A percentile compares a stretch with the other conserved stretches of the same genome.
These are phyloP conservation scores for Ocimum tenuiflorum DNA, from an alignment of 257 asterid species.

Conservation along the genomic window DNA sequence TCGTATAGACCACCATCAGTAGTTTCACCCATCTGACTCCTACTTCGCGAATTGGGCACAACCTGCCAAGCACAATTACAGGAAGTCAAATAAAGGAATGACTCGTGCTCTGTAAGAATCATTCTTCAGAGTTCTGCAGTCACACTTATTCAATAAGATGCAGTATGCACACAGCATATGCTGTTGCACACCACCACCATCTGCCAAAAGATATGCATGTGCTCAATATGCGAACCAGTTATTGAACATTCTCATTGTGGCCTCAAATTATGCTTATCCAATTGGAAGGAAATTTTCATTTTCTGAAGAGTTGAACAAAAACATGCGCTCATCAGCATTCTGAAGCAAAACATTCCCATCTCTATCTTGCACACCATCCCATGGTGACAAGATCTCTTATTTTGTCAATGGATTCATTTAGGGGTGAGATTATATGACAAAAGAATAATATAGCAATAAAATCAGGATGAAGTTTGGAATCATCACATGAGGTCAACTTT, in stretches of 20 bases:
- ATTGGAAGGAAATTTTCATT: not conserved
- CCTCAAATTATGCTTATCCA: not conserved
- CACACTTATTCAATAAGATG: not conserved
- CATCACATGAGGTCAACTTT: not conserved
- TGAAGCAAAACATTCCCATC: not conserved
- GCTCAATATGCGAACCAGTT: not conserved
- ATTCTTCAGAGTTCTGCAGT: not conserved
- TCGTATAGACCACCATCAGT: slow-evolving; percentile 97
- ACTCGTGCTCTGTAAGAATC: slow-evolving; percentile 1
- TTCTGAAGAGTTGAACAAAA: too few relatives aligned
- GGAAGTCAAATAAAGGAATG: not conserved
- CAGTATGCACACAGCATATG: not conserved
- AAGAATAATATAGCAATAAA: not conserved
- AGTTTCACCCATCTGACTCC: slow-evolving; percentile 99
- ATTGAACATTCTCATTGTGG: not conserved
- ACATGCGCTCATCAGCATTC: not conserved
- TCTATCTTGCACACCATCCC: not conserved
- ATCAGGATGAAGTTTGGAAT: not conserved
- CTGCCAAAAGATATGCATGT: too few relatives aligned
- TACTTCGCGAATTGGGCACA: slow-evolving; percentile 88
- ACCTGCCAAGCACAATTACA: slow-evolving; percentile 46
- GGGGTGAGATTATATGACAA: not conserved
- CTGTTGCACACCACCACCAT: too few relatives aligned
- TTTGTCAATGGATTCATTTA: not conserved
- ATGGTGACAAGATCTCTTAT: not conserved